Conservation (phyloP, 1,284 basidiomycete species). For the Cutaneotrichosporon spelunceum region DNA sequence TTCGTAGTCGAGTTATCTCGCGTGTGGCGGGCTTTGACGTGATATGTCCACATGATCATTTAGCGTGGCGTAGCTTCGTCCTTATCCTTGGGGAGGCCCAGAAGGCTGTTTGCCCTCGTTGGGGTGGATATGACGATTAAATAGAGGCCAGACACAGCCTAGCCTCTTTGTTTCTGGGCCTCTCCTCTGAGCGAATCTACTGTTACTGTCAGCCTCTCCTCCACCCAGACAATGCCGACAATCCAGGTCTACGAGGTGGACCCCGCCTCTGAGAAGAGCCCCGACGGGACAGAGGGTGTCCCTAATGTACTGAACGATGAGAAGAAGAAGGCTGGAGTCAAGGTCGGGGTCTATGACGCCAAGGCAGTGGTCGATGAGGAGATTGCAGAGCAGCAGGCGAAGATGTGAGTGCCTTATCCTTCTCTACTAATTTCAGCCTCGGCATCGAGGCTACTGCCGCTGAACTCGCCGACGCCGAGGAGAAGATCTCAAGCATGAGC, state of each 20-base stretch:
- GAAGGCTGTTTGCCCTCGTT: not conserved
- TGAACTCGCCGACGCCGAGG: constrained; percentile 27
- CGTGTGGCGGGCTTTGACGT: no score
- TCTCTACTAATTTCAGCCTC: not conserved
- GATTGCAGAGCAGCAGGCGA: not conserved
- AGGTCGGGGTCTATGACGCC: not conserved
- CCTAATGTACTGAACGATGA: not conserved
- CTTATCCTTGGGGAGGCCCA: no score
- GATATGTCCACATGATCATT: no score
- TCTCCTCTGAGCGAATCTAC: not conserved
- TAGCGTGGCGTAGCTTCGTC: no score
- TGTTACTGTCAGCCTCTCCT: not conserved
- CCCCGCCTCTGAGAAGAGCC: constrained; percentile 1
- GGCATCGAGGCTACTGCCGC: constrained; percentile 21
- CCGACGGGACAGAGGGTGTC: not conserved
- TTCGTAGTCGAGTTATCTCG: no score
- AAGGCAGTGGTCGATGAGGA: not conserved
- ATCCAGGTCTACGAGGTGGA: not conserved
- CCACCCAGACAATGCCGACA: not conserved
- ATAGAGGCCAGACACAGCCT: not conserved
- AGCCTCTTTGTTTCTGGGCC: not conserved
- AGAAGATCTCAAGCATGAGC: constrained; percentile 24
- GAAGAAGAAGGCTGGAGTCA: not conserved
- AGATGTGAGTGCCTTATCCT: not conserved
- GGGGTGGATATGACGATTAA: not conserved